Evolutionary conservation across 345 rosid genomes (phyloP), one percentile per base, ranked within the genome.

Genomic region (Citrus sinensis): DNA sequence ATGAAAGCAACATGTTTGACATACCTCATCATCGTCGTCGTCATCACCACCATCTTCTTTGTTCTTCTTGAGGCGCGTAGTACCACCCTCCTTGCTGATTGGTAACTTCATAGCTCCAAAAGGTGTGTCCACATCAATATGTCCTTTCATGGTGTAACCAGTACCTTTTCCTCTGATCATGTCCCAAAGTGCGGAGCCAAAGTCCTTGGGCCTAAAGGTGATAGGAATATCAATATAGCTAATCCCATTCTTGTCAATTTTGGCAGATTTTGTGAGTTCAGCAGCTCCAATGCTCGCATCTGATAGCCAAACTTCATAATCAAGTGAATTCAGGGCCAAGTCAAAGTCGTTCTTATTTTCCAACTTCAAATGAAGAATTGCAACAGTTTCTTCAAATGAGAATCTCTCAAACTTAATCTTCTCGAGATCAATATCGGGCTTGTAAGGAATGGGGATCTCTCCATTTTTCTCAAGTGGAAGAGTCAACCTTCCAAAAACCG

Each of bases 181-280:
- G 85, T 97, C 99, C 99, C 99, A 97, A 22, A 97, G 89, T 1
- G 98, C 96, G 11, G 98, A 94, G 73, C 99, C 99, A 79, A 92
- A 92, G 64, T 97, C 99, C 88, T 94, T 97, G 29, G 99, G 99
- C 86, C 87, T 86, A 79, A 97, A 97, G 63, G 94, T 87, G 78
- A 97, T 87, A 0, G 98, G 99, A 62, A 97, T 75, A 7, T 92
- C 92, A n/a, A 97, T 59, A 66, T 69, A 58, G 30, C 80, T 84
- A 7, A 90, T 85, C 54, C 95, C 99, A 14, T 93, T 92, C 82
- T 97, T 96, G 0, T 79, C 94, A 37, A 96, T 78, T 80, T 82
- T 96, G 6, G 91, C 56, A 22, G 95, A 88, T 60, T 92, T 82
- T 11, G 86, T 4, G 42, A 94, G 86, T 73, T 97, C 97, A 6